Conservation (phyloP, 1,284 basidiomycete genomes). For the Phellopilus nigrolimitatus region DNA sequence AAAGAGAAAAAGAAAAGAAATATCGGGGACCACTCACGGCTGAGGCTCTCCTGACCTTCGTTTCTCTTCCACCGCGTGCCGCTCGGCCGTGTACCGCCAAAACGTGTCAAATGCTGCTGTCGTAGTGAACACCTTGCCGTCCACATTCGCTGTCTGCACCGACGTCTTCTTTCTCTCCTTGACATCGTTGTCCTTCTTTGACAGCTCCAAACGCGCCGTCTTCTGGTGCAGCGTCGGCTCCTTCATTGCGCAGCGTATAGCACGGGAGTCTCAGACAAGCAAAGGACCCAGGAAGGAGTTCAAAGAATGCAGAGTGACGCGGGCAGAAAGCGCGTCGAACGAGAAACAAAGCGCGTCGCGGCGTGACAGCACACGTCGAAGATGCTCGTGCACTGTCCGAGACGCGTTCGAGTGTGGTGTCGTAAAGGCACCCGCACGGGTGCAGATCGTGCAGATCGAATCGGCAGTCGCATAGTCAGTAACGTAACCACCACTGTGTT, state of each 20-base stretch:
- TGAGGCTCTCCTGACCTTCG: constrained; percentile 41
- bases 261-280: neutral
- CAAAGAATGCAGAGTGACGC: neutral
- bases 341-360: neutral
- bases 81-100: constrained; percentile 51
- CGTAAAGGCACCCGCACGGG: too few relatives aligned
- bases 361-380: too few relatives aligned
- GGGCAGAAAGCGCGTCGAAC: neutral
- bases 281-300: neutral
- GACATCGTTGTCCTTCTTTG: neutral
- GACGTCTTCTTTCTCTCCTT: neutral
- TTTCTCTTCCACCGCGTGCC: constrained; percentile 50
- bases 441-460: too few relatives aligned
- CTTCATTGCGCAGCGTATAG: neutral
- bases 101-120: constrained; percentile 46
- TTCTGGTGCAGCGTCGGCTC: neutral
- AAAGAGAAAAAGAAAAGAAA: constrained; percentile 11
- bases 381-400: neutral
- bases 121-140: constrained; percentile 2
- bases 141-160: neutral
- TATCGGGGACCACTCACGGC: constrained; percentile 39
- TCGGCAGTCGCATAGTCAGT: neutral
- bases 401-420: too few relatives aligned
- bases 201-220: neutral
- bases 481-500: too few relatives aligned